Evolutionary conservation across 1,284 basidiomycete genomes (phyloP).

Genomic region (Leccinum subspadiceum): DNA sequence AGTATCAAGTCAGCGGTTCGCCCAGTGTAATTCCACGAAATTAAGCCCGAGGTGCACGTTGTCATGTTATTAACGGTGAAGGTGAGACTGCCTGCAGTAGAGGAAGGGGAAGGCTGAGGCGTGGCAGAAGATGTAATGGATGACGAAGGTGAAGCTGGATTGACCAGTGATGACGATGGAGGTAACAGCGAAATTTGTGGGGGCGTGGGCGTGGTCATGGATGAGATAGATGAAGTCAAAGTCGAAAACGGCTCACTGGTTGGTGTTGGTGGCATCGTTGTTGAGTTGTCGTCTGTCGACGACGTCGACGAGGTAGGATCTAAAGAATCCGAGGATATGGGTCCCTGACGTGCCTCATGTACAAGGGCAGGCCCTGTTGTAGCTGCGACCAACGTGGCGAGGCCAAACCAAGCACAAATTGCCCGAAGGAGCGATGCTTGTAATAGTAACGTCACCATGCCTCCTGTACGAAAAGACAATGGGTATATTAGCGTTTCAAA

Average conservation of each 20-base stretch:
- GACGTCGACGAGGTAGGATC: slow-evolving; percentile 1
- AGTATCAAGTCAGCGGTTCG: slow-evolving; percentile 26
- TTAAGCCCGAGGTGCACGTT: slow-evolving; percentile 36
- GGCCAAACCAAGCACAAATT: slow-evolving; percentile 8
- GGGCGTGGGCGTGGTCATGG: background rate
- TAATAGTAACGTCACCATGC: slow-evolving; percentile 13
- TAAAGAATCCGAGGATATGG: slow-evolving; percentile 3
- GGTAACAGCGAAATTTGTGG: background rate
- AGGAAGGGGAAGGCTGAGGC: slow-evolving; percentile 24
- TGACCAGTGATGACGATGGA: slow-evolving; percentile 7
- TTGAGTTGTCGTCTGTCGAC: background rate
- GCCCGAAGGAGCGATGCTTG: slow-evolving; percentile 1
- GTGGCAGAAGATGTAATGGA: slow-evolving; percentile 12
- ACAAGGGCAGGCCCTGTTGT: slow-evolving; percentile 6
- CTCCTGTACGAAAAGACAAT: background rate
- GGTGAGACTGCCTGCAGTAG: slow-evolving; percentile 15
- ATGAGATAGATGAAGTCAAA: slow-evolving; percentile 3
- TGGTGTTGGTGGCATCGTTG: slow-evolving; percentile 17
- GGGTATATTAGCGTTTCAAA: slow-evolving; percentile 1
- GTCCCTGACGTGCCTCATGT: slow-evolving; percentile 28
- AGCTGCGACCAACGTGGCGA: slow-evolving; percentile 18
- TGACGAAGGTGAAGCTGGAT: slow-evolving; percentile 13
- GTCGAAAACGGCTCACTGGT: slow-evolving; percentile 16
- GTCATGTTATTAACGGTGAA: slow-evolving; percentile 31
- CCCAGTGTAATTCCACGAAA: slow-evolving; percentile 42